Evolutionary conservation across 2,329 filamentous ascomycete species (phyloP), one percentile per base, ranked within the genome.

Genomic region (Fusarium succisae): DNA sequence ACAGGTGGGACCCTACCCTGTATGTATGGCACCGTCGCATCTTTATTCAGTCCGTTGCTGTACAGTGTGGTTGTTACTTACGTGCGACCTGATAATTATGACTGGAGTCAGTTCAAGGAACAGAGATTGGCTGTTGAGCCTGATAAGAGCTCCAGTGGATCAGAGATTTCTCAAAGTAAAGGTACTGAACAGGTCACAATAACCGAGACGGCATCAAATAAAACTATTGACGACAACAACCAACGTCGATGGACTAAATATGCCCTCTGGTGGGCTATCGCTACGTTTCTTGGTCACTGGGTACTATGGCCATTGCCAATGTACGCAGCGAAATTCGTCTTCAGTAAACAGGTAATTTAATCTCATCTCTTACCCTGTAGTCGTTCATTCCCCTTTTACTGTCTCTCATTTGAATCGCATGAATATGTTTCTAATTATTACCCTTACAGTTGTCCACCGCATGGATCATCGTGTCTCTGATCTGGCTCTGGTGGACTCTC

Each of bases 161-260:
- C 11, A 1, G 32, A 58, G 0, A 37, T 1, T 20, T 5, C 24
- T 6, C 43, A 20, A 0, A 6, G 15, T 14, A 50, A 58, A 26
- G 20, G 10, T 0, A 5, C 14, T 2, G 20, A 26, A 6, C 24
- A n/a, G 6, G 17, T 22, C 2, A 58, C 15, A 0, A 6, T 20
- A 20, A 15, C 43, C 1, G 56, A 58, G 13, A 50, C 11, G 6
- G 12, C 11, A 3, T 15, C 41, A 8, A 6, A 9, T 12, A 1
- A 9, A 6, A 20, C 4, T 1, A 1, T 18, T 22, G 14, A n/a
- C 1, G 24, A 12, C 4, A 37, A n/a, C 1, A 30, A 32, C 0
- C 56, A 38, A 26, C 24, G 22, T 0, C 32, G 43, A 7, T 59
- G 56, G 56, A 58, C 56, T 18, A 58, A 50, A 18, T 50, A 50